Evolutionary conservation across 495 filamentous ascomycete genomes (phyloP).

Genomic region (Hypoxylon subgilvum): DNA sequence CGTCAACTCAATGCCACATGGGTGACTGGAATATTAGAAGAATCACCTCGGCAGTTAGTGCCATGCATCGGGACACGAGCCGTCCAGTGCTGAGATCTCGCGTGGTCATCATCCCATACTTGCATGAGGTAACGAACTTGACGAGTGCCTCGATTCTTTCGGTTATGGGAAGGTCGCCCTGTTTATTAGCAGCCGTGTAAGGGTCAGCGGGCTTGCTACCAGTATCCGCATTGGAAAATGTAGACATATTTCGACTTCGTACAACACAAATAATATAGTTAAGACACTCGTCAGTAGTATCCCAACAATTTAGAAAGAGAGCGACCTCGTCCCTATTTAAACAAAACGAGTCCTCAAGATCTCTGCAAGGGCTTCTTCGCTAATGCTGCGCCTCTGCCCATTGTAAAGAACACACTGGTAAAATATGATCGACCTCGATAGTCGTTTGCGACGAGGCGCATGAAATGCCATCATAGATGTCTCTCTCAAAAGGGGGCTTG

Average conservation of each 20-base stretch:
- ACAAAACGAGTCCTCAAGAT: too few relatives aligned
- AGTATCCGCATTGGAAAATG: constrained; percentile 64
- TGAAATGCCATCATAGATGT: constrained; percentile 29
- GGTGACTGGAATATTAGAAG: background rate
- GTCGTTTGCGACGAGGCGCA: constrained; percentile 7
- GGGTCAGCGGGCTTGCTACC: constrained; percentile 69
- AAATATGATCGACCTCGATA: constrained; percentile 9
- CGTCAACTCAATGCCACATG: background rate
- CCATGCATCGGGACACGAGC: constrained; percentile 87
- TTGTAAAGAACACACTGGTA: too few relatives aligned
- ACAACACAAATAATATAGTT: background rate
- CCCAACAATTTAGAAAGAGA: too few relatives aligned
- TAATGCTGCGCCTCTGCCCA: too few relatives aligned
- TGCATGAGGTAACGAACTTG: constrained; percentile 68
- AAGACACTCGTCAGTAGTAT: too few relatives aligned
- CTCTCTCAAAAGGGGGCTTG: background rate
- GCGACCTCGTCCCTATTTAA: too few relatives aligned
- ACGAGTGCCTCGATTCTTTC: constrained; percentile 80
- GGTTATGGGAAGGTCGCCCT: constrained; percentile 64
- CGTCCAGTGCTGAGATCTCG: constrained; percentile 61
- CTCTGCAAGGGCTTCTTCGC: too few relatives aligned
- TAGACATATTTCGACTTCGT: constrained; percentile 28
- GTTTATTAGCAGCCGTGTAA: constrained; percentile 74
- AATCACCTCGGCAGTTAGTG: constrained; percentile 75
- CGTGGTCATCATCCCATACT: constrained; percentile 80